Evolutionary conservation across 2,329 filamentous ascomycete species (phyloP).

Genomic region (Colletotrichum euphorbiae): DNA sequence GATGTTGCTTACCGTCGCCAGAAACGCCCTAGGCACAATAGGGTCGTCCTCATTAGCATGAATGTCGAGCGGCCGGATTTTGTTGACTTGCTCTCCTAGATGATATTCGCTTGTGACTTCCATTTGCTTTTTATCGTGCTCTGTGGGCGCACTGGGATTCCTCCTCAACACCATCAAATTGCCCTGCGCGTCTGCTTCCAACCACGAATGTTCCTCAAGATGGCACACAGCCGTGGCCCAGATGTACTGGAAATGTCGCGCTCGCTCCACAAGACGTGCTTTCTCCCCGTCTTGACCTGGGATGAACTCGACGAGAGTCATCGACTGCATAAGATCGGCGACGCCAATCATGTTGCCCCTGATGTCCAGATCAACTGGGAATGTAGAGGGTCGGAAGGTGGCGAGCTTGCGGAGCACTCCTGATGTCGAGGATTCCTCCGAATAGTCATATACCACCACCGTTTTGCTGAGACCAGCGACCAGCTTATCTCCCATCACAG

Average conservation of each 20-base stretch:
- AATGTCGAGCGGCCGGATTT: slow-evolving; percentile 80
- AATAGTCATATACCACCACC: slow-evolving; percentile 70
- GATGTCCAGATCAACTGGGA: slow-evolving; percentile 84
- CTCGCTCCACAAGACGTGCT: slow-evolving; percentile 77
- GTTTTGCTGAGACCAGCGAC: slow-evolving; percentile 93
- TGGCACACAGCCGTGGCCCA: slow-evolving; percentile 86
- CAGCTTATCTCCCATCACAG: slow-evolving; percentile 79
- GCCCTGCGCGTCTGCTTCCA: slow-evolving; percentile 87
- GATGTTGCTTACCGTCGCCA: slow-evolving; percentile 78
- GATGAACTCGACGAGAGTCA: slow-evolving; percentile 80
- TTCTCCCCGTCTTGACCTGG: slow-evolving; percentile 66
- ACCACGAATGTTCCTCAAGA: slow-evolving; percentile 78
- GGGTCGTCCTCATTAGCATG: slow-evolving; percentile 72
- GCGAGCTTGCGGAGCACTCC: slow-evolving; percentile 76
- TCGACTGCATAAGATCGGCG: slow-evolving; percentile 93
- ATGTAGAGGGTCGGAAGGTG: slow-evolving; percentile 83
- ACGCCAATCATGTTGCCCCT: slow-evolving; percentile 82
- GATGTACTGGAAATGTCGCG: slow-evolving; percentile 81
- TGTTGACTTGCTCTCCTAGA: slow-evolving; percentile 93
- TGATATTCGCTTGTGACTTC: slow-evolving; percentile 84
- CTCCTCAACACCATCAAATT: slow-evolving; percentile 85
- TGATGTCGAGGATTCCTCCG: slow-evolving; percentile 65
- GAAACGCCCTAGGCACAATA: slow-evolving; percentile 84
- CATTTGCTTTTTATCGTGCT: slow-evolving; percentile 77
- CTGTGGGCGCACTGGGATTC: slow-evolving; percentile 78